Base-by-base conservation (phyloP, 2,329 filamentous ascomycete genomes). In the Alternaria conjuncta region DNA sequence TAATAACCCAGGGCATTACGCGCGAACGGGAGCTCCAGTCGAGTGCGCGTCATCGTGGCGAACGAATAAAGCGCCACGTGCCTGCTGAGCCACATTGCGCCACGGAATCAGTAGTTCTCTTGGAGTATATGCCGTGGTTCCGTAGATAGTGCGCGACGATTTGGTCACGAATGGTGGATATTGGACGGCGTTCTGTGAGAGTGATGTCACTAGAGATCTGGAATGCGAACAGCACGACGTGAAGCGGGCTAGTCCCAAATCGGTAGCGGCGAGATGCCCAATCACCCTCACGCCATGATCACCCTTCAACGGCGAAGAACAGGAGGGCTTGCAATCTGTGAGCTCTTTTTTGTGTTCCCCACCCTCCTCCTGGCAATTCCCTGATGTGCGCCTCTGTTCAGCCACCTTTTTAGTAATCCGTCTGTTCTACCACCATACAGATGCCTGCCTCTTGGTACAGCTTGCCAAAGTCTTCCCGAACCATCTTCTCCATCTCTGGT, bases 41-140 rank as follows among this genome's bases (percentile, higher is more conserved):
- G 32, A 63, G 60, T 57, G 55, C 65, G 69, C 69, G 71, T 73
- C 70, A 74, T 74, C 58, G 68, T 70, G 67, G 70, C 69, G 65
- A 55, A 44, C 30, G 46, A 41, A 55, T 45, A 32, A 57, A 50
- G 30, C 44, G 53, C 57, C 66, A 68, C 60, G 55, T 62, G 57
- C 59, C 28, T 62, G 56, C 63, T 67, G 51, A 69, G 64, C 68
- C 66, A 68, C 66, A 56, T 15, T 60, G 32, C 51, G 41, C 45
- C 23, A 50, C 41, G 20, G 11, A 15, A 26, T 44, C 13, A 43
- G 32, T 12, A 25, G 15, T 32, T 15, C 9, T 26, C 55, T 10
- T 41, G 41, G 30, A 59, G 13, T 2, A 8, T 5, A 41, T 49
- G 41, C 47, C 25, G 56, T 18, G 41, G 15, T 32, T 49, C 49